phyloP scores from a whole-genome alignment of 257 asterid species.

The Jacaranda copaia region DNA sequence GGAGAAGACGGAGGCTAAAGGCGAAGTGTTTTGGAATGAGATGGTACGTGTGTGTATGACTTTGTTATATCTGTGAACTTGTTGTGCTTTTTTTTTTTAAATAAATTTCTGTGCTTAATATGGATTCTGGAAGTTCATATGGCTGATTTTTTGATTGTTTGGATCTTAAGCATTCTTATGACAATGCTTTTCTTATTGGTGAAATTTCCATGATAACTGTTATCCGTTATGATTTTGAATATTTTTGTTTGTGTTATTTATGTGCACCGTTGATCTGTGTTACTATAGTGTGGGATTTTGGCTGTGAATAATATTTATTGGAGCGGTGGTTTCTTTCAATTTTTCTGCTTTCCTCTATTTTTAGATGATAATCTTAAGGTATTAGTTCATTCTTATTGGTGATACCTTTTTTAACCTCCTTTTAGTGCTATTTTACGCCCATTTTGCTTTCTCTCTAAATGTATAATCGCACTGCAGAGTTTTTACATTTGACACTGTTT shows the following conservation, averaged over 20 bases:
- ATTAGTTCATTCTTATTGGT: neutral
- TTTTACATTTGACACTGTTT: slow-evolving; percentile 5
- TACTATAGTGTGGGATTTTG: slow-evolving; percentile 22
- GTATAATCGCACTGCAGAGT: neutral
- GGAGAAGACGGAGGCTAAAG: slow-evolving; percentile 61
- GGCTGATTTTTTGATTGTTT: slow-evolving; percentile 37
- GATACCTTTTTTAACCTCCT: neutral
- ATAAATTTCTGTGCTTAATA: slow-evolving; percentile 31
- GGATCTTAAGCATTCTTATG: slow-evolving; percentile 44
- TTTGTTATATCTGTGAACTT: neutral
- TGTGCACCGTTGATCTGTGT: neutral
- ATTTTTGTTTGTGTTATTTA: neutral
- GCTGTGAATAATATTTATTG: slow-evolving; percentile 23
- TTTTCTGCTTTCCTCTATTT: slow-evolving; percentile 17
- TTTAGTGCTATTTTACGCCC: neutral
- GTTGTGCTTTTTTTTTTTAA: neutral
- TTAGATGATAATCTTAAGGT: slow-evolving; percentile 13
- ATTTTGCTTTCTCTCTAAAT: neutral
- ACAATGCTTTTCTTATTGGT: slow-evolving; percentile 32
- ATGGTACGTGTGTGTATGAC: slow-evolving; percentile 61
- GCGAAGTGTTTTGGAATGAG: slow-evolving; percentile 69
- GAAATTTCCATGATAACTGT: slow-evolving; percentile 4
- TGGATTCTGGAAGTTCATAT: slow-evolving; percentile 31
- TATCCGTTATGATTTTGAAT: neutral
- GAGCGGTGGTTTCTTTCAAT: neutral